A percentile compares a stretch with the other conserved stretches of the same genome.
Conservation (phyloP, 768 basidiomycete genomes). For the Lactarius indigo region DNA sequence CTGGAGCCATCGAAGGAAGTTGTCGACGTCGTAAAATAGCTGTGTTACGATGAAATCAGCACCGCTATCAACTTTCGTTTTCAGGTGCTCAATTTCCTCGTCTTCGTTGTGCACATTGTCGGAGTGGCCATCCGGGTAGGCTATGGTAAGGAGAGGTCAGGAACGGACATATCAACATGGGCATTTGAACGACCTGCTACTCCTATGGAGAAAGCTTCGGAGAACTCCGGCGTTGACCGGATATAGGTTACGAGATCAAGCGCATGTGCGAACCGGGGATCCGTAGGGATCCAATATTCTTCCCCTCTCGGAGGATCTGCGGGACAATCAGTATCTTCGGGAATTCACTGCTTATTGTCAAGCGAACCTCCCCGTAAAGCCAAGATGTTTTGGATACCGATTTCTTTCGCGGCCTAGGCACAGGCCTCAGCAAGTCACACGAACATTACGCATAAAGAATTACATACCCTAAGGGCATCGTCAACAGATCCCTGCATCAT, state of each 20-base stretch:
- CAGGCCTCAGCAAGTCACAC: neutral
- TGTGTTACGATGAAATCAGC: constrained; percentile 97
- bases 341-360: neutral
- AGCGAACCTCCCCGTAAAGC: constrained; percentile 84
- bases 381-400: constrained; percentile 85
- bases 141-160: constrained; percentile 38
- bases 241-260: constrained; percentile 92
- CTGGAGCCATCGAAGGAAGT: constrained; percentile 75
- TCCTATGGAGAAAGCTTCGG: constrained; percentile 86
- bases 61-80: constrained; percentile 88
- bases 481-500: constrained; percentile 89
- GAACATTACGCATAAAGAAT: constrained; percentile 17
- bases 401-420: constrained; percentile 65
- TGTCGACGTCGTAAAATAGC: constrained; percentile 93
- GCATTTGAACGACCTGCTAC: constrained; percentile 67
- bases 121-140: constrained; percentile 87
- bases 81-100: constrained; percentile 63
- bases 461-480: constrained; percentile 70
- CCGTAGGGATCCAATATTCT: constrained; percentile 88
- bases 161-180: neutral
- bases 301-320: constrained; percentile 90
- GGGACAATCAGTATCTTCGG: neutral
- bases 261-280: constrained; percentile 79
- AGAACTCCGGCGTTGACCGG: constrained; percentile 68
- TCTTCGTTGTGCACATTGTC: constrained; percentile 59